Evolutionary conservation across 2,329 filamentous ascomycete genomes (phyloP).

Genomic region (Colletotrichum orbiculare): DNA sequence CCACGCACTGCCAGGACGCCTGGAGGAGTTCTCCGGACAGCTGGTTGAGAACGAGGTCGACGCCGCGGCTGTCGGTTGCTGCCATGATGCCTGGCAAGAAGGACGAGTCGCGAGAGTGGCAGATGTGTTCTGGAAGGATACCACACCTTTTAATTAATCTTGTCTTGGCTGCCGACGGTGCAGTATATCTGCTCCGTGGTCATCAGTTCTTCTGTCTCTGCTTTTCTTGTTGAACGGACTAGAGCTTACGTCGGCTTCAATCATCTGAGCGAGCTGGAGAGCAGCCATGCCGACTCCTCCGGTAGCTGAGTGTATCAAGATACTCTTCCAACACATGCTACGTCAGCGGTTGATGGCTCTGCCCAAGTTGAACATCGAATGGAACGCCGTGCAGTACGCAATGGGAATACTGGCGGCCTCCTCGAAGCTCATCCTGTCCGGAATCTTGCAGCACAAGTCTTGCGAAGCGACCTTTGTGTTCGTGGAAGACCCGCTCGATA

Average conservation of each 20-base stretch:
- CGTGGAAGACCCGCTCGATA: too few species aligned
- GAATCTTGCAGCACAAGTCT: too few species aligned
- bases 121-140: conserved; percentile 5
- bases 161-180: conserved; percentile 16
- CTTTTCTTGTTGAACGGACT: neutral
- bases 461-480: too few species aligned
- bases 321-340: too few species aligned
- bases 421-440: too few species aligned
- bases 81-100: conserved; percentile 3
- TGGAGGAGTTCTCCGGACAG: conserved; percentile 55
- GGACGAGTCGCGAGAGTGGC: conserved; percentile 17
- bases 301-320: conserved; percentile 17
- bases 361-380: too few species aligned
- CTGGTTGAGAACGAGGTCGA: conserved; percentile 54
- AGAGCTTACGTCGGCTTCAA: conserved; percentile 37
- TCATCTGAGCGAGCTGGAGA: conserved; percentile 12
- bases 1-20: conserved; percentile 56
- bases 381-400: too few species aligned
- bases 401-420: too few species aligned
- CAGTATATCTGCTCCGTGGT: conserved; percentile 16
- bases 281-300: conserved; percentile 21
- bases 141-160: conserved; percentile 4
- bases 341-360: too few species aligned
- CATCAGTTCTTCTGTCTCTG: neutral
- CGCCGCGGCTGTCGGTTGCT: conserved; percentile 37